Conservation (phyloP, 1,139 yeast species). For the Zygosaccharomyces sapae region DNA sequence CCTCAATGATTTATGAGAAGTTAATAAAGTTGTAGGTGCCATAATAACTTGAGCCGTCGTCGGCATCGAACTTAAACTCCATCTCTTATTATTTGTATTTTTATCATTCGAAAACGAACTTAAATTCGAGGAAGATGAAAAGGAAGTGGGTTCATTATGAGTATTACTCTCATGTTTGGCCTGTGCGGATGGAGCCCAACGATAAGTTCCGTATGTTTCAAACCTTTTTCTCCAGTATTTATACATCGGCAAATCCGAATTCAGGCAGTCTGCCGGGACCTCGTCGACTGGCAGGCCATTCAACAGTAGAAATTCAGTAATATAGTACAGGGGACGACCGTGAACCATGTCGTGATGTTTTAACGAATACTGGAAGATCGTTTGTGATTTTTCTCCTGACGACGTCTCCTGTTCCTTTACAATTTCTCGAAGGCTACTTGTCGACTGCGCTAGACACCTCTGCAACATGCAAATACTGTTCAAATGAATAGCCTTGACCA, state of each 20-base stretch:
- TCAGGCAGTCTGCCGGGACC: slow-evolving; percentile 12
- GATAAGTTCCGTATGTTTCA: slow-evolving; percentile 28
- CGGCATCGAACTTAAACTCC: slow-evolving; percentile 22
- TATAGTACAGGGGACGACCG: slow-evolving; percentile 48
- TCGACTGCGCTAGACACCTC: slow-evolving; percentile 49
- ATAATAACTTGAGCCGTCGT: slow-evolving; percentile 21
- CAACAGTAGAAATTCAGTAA: slow-evolving; percentile 66
- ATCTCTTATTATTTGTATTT: slow-evolving; percentile 14
- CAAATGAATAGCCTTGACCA: slow-evolving; percentile 47
- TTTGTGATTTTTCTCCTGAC: slow-evolving; percentile 35
- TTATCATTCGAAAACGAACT: slow-evolving; percentile 5
- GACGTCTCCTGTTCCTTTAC: slow-evolving; percentile 16
- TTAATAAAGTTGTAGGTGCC: slow-evolving; percentile 16
- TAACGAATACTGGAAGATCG: slow-evolving; percentile 59
- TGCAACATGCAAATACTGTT: slow-evolving; percentile 48
- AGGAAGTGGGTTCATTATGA: background rate
- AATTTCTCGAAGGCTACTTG: slow-evolving; percentile 36
- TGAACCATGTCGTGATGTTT: slow-evolving; percentile 42
- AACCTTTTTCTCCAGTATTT: slow-evolving; percentile 50
- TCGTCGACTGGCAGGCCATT: slow-evolving; percentile 48
- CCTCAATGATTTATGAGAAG: slow-evolving; percentile 24
- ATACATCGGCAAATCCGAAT: slow-evolving; percentile 19
- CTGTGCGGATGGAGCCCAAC: background rate
- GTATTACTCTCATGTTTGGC: background rate
- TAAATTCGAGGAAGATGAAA: background rate